Percentiles rank a stretch among this genome's conserved stretches.
These are phyloP conservation scores for Dothistroma pini DNA, from an alignment of 2,329 filamentous ascomycete species.

Conservation along the genomic window DNA sequence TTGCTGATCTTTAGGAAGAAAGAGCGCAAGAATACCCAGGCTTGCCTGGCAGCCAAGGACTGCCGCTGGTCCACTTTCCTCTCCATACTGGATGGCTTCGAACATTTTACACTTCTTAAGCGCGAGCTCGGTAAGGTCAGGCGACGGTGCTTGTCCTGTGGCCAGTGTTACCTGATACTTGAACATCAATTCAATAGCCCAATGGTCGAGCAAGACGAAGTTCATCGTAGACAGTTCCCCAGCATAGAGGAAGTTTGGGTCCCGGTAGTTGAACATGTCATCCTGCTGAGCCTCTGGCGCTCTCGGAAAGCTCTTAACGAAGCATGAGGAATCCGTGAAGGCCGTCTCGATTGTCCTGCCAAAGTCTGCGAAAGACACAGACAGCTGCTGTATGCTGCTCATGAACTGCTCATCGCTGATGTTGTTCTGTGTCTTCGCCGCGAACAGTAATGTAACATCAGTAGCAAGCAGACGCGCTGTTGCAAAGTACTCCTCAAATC, in stretches of 20 bases:
- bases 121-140: slow-evolving; percentile 60
- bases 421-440: slow-evolving; percentile 61
- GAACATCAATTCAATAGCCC: slow-evolving; percentile 76
- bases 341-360: slow-evolving; percentile 54
- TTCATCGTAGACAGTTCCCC: slow-evolving; percentile 71
- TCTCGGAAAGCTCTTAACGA: slow-evolving; percentile 62
- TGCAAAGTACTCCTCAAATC: slow-evolving; percentile 60
- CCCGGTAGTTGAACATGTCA: slow-evolving; percentile 71
- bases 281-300: slow-evolving; percentile 44
- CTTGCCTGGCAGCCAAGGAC: slow-evolving; percentile 71
- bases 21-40: slow-evolving; percentile 71
- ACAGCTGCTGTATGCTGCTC: slow-evolving; percentile 50
- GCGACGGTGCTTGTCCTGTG: slow-evolving; percentile 44
- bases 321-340: slow-evolving; percentile 59
- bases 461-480: slow-evolving; percentile 68
- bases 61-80: slow-evolving; percentile 64
- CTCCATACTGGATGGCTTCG: slow-evolving; percentile 71
- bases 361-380: slow-evolving; percentile 49
- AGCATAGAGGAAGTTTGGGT: slow-evolving; percentile 65
- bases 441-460: slow-evolving; percentile 76
- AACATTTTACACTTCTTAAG: slow-evolving; percentile 72
- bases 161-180: slow-evolving; percentile 65
- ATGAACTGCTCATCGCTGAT: slow-evolving; percentile 65
- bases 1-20: slow-evolving; percentile 69
- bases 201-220: slow-evolving; percentile 70